Base-by-base conservation (phyloP, 345 rosid genomes). In the Salix purpurea region DNA sequence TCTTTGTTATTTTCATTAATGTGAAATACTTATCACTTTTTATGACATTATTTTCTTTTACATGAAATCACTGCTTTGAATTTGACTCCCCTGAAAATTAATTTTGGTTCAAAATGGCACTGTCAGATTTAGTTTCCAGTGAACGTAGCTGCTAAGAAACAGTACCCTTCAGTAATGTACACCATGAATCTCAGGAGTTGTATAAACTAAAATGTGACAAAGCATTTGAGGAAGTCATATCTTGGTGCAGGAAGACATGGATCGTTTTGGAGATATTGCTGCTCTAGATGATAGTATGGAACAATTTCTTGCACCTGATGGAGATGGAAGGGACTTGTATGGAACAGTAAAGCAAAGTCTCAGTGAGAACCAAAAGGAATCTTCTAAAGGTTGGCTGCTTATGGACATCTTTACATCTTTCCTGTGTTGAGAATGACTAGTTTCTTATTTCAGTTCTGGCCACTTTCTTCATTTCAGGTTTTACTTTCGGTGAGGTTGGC, bases 231-330 rank as follows among this genome's bases (percentile, higher is more conserved):
- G 36, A 58, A 50, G 66, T 44, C 10, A 46, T 71, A 56, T 76
- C 46, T 66, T 74, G 56, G 36, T 76, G 81, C 92, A 91, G 94
- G 94, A 89, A 21, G 91, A 91, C 71, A 86, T 88, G 26, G 92
- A 88, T 14, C 83, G 78, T 50, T 84, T 88, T 74, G 92, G 84
- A 69, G 89, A 86, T 80, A 78, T 85, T 60, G 80, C 87, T 78
- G 46, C 89, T 70, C 75, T 91, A 64, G 94, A 88, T 77, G 92
- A 87, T 69, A 86, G 85, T 48, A 83, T 89, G 73, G 94, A 90
- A 54, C 84, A 87, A n/a, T 78, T 89, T 68, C 87, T 89, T 69
- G 76, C 90, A 73, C 81, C 69, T 56, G 90, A 88, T 79, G 87
- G 87, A 69, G 89, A 86, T 61, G 85, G 87, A 42, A 84, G 86